A percentile compares a stretch with the other conserved stretches of the same genome.
Evolutionary conservation across 495 filamentous ascomycete genomes (phyloP).

Genomic region (Aspergillus funiculosus): DNA sequence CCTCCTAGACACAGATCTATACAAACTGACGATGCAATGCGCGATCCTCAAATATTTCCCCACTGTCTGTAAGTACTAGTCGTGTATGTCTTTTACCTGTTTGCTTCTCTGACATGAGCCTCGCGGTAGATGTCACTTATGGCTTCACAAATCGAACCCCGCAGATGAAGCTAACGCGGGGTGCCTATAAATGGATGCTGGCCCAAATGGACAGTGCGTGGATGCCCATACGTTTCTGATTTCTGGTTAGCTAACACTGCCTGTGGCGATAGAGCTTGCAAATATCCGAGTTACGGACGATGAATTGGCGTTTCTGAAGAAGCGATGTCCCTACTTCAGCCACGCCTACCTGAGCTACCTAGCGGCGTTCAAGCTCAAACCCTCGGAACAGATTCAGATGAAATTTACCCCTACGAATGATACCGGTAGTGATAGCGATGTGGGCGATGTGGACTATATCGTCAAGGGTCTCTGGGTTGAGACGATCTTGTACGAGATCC

Average conservation of each 20-base stretch:
- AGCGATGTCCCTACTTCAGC: constrained; percentile 75
- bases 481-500: constrained; percentile 96
- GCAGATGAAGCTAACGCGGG: constrained; percentile 79
- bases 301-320: constrained; percentile 71
- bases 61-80: constrained; percentile 56
- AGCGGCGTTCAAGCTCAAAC: constrained; percentile 69
- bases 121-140: constrained; percentile 69
- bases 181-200: constrained; percentile 79
- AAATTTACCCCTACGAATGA: constrained; percentile 62
- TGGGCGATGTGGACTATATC: constrained; percentile 67
- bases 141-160: constrained; percentile 92
- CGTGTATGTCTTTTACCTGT: background rate
- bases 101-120: background rate
- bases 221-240: background rate
- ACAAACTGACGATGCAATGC: constrained; percentile 99
- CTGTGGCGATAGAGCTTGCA: constrained; percentile 54
- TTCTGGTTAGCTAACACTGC: background rate
- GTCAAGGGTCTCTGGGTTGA: constrained; percentile 84
- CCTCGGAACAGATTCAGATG: constrained; percentile 69
- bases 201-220: constrained; percentile 70
- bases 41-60: constrained; percentile 87
- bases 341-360: constrained; percentile 74
- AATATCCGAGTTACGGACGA: constrained; percentile 70
- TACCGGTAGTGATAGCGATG: constrained; percentile 58
- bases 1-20: constrained; percentile 93